These are phyloP conservation scores for Omphalotus olearius DNA, from an alignment of 1,284 basidiomycete species.

Conservation along the genomic window DNA sequence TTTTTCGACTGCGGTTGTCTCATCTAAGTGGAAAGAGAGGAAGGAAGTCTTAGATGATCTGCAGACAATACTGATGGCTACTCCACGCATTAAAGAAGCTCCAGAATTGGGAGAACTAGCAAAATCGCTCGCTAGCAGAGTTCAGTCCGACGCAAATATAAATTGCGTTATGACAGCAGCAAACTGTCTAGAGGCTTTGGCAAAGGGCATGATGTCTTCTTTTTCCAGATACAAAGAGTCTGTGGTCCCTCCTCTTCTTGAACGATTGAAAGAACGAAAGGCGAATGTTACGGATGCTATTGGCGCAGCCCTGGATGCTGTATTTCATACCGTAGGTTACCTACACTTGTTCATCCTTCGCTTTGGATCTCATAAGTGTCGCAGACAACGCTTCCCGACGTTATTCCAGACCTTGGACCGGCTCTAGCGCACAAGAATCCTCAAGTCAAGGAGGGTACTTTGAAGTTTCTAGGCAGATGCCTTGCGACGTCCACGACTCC, in stretches of 20 bases:
- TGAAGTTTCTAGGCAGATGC: conserved; percentile 86
- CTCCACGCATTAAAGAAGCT: conserved; percentile 77
- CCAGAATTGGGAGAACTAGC: conserved; percentile 72
- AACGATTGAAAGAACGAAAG: conserved; percentile 95
- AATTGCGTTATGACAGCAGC: conserved; percentile 93
- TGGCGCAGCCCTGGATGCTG: conserved; percentile 83
- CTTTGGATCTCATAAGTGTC: conserved; percentile 18
- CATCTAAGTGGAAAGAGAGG: conserved; percentile 98
- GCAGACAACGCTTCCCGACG: conserved; percentile 78
- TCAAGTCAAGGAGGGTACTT: conserved; percentile 91
- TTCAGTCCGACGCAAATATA: conserved; percentile 92
- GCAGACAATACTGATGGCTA: conserved; percentile 64
- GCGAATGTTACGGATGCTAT: conserved; percentile 87
- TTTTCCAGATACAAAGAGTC: conserved; percentile 78
- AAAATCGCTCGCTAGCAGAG: conserved; percentile 75
- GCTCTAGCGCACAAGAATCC: conserved; percentile 92
- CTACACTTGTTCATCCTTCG: conserved; percentile 11
- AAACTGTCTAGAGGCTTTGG: conserved; percentile 82
- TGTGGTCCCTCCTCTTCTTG: conserved; percentile 79
- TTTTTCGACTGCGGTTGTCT: conserved; percentile 72
- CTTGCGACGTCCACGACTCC: conserved; percentile 69
- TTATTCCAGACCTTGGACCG: conserved; percentile 80
- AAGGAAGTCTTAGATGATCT: conserved; percentile 91
- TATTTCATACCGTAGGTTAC: conserved; percentile 74
- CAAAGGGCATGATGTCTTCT: conserved; percentile 71